phyloP scores from a whole-genome alignment of 805 yeast species.

The Saccharomycopsis babjevae region DNA sequence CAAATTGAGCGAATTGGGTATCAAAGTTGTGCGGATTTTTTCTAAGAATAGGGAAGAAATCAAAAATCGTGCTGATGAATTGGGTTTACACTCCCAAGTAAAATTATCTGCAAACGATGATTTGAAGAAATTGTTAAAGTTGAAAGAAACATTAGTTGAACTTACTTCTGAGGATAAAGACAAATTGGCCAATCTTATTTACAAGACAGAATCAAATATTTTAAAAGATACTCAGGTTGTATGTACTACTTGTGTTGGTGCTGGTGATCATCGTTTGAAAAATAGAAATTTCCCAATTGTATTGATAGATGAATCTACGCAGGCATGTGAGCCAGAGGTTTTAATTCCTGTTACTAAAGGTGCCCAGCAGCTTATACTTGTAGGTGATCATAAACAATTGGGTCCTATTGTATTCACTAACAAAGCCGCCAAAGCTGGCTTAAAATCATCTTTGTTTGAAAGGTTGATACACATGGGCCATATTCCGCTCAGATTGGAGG shows the following conservation, averaged over 20 bases:
- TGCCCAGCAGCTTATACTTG: slow-evolving; percentile 78
- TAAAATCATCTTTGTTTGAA: slow-evolving; percentile 80
- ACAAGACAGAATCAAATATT: slow-evolving; percentile 38
- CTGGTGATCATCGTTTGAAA: slow-evolving; percentile 63
- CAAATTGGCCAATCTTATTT: slow-evolving; percentile 32
- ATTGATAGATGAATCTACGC: slow-evolving; percentile 86
- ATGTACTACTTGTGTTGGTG: slow-evolving; percentile 89
- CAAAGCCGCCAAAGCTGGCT: slow-evolving; percentile 78
- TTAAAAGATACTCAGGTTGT: slow-evolving; percentile 61
- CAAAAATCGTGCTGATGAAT: slow-evolving; percentile 48
- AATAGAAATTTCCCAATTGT: slow-evolving; percentile 59
- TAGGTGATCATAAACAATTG: slow-evolving; percentile 93
- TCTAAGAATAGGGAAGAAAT: slow-evolving; percentile 78
- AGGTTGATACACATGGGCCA: slow-evolving; percentile 75
- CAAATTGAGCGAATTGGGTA: slow-evolving; percentile 58
- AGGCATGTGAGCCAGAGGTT: slow-evolving; percentile 88
- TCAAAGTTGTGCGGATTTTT: slow-evolving; percentile 66
- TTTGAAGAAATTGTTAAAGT: slow-evolving; percentile 45
- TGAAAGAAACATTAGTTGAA: slow-evolving; percentile 62
- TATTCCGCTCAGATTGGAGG: slow-evolving; percentile 75
- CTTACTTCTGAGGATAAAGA: slow-evolving; percentile 45
- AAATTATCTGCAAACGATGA: slow-evolving; percentile 39
- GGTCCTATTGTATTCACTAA: slow-evolving; percentile 84
- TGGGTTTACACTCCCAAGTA: slow-evolving; percentile 49
- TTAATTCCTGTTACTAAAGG: slow-evolving; percentile 84